A percentile compares a stretch with the other conserved stretches of the same genome.
Conservation (phyloP, 179 eudicot genomes). For the Spinacia oleracea region DNA sequence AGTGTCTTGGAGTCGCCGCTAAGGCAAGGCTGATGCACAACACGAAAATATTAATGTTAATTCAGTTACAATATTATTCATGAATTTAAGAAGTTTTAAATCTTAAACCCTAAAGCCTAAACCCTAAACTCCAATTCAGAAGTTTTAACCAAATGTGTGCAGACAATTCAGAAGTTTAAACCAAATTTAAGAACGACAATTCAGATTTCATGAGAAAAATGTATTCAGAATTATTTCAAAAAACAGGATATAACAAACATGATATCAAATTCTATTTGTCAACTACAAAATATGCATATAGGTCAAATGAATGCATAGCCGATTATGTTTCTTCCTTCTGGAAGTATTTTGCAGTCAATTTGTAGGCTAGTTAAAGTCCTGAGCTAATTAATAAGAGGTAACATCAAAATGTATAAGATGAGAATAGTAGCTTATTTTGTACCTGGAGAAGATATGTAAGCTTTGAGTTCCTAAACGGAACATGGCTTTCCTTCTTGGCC, state of each 20-base stretch:
- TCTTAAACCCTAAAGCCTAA: too few species aligned
- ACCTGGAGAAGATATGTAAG: constrained; percentile 81
- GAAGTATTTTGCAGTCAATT: not conserved
- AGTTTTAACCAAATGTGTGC: not conserved
- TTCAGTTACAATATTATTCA: not conserved
- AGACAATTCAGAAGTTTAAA: not conserved
- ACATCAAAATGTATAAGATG: not conserved
- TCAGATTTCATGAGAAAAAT: not conserved
- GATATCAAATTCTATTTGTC: not conserved
- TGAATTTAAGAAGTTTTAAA: not conserved
- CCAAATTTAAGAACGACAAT: not conserved
- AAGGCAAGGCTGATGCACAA: constrained; percentile 57
- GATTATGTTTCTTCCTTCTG: not conserved
- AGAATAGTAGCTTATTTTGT: not conserved
- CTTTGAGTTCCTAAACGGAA: constrained; percentile 79
- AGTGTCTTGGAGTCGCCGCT: constrained; percentile 78
- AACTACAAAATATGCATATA: not conserved
- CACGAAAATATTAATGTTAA: not conserved
- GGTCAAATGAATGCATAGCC: not conserved
- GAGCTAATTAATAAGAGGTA: not conserved
- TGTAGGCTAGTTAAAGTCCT: not conserved
- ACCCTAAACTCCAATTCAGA: constrained; percentile 5
- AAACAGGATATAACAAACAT: not conserved
- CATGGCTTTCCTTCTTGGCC: constrained; percentile 80
- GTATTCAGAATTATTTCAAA: not conserved